Evolutionary conservation across 257 asterid genomes (phyloP).

Genomic region (Misopates orontium): DNA sequence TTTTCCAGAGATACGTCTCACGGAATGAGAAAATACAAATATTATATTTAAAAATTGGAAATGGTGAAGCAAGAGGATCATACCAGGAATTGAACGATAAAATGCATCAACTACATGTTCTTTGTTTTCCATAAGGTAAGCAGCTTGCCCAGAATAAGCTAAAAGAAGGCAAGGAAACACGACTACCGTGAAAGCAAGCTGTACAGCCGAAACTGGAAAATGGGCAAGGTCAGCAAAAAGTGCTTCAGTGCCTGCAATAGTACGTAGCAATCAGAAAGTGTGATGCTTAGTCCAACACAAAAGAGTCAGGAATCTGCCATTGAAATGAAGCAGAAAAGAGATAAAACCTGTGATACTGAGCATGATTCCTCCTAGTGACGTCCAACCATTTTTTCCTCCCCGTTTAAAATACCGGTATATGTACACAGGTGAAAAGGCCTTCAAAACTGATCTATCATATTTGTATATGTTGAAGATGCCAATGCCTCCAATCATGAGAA

Average conservation of each 20-base stretch:
- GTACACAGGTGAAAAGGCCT: slow-evolving; percentile 83
- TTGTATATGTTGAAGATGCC: slow-evolving; percentile 82
- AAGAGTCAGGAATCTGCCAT: slow-evolving; percentile 2
- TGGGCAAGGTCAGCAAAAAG: slow-evolving; percentile 96
- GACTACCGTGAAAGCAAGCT: slow-evolving; percentile 83
- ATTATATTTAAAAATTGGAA: neutral
- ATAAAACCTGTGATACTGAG: slow-evolving; percentile 90
- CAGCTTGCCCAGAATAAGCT: slow-evolving; percentile 97
- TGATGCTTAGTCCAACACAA: neutral
- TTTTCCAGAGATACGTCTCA: neutral
- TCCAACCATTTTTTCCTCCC: slow-evolving; percentile 68
- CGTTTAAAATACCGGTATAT: slow-evolving; percentile 69
- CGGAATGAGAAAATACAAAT: neutral
- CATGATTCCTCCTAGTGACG: slow-evolving; percentile 97
- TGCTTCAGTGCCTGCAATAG: slow-evolving; percentile 90
- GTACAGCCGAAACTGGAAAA: slow-evolving; percentile 89
- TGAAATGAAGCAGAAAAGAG: slow-evolving; percentile 10
- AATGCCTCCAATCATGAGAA: slow-evolving; percentile 87
- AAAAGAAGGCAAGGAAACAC: slow-evolving; percentile 97
- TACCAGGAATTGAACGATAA: slow-evolving; percentile 98
- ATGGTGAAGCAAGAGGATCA: slow-evolving; percentile 6
- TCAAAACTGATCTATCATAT: slow-evolving; percentile 74
- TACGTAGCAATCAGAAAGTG: slow-evolving; percentile 22
- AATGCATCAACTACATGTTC: slow-evolving; percentile 82
- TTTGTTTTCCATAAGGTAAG: slow-evolving; percentile 73